Percentiles rank a stretch among this genome's conserved stretches.
phyloP scores from a whole-genome alignment of 805 yeast genomes.

The Myxozyma vanderwaltii region DNA sequence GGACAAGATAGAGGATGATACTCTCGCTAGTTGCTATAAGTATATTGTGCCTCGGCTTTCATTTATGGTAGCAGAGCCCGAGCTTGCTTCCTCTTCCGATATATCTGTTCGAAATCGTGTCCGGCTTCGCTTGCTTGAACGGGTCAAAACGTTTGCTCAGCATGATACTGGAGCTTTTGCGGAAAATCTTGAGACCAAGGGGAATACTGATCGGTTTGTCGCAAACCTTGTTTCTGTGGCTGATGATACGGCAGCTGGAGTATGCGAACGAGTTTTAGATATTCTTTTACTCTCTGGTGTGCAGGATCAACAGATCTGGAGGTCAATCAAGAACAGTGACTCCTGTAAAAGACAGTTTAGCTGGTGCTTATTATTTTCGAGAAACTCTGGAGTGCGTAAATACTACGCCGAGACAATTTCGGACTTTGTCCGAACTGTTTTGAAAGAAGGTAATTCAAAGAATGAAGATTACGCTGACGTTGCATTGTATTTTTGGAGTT shows the following conservation, averaged over 20 bases:
- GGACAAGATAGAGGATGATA: background rate
- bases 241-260: background rate
- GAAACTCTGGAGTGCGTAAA: conserved; percentile 7
- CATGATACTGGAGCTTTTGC: conserved; percentile 5
- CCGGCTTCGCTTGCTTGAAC: conserved; percentile 10
- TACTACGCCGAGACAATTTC: conserved; percentile 6
- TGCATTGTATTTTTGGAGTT: conserved; percentile 19
- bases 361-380: conserved; percentile 3
- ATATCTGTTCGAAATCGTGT: conserved; percentile 3
- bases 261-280: conserved; percentile 15
- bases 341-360: conserved; percentile 7
- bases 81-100: conserved; percentile 3
- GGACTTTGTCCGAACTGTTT: conserved; percentile 1
- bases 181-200: background rate
- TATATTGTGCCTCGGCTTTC: conserved; percentile 3
- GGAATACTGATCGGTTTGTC: background rate
- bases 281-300: conserved; percentile 2
- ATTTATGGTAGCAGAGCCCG: conserved; percentile 1
- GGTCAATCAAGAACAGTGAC: background rate
- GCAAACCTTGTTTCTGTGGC: conserved; percentile 5
- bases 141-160: conserved; percentile 1
- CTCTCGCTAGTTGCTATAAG: conserved; percentile 7
- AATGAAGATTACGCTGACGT: background rate
- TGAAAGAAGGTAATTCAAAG: background rate
- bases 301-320: conserved; percentile 16